Base-by-base conservation (phyloP, 23 red algal genomes). In the Gracilaria vermiculophylla region DNA sequence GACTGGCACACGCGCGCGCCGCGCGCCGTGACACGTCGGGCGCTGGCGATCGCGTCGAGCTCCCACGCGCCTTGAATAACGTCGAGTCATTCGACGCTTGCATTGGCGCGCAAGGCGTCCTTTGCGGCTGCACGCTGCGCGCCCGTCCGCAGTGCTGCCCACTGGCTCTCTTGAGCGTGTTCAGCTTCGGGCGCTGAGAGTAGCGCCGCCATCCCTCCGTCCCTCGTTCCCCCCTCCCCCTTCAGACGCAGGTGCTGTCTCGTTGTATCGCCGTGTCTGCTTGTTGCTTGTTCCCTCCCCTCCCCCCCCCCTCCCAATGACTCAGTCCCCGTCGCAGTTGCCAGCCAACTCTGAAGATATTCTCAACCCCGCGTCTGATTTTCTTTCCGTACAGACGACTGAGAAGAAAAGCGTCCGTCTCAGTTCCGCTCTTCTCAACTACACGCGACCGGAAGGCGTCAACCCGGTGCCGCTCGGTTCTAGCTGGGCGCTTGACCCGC, bases 341-440 rank as follows among this genome's bases (percentile, higher is more conserved):
- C 42, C 76, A 17, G 20, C n/a, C 20, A 47, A 66, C 52, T 51
- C 25, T 27, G 67, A 44, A 55, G 69, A 88, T 4, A 28, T 47
- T 4, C 33, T 88, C 40, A 40, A 61, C 36, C 19, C 37, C 31
- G 53, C 36, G 32, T 88, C 84, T 16, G 69, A 88, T 53, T 88
- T 88, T 78, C 69, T 88, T 17, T 35, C 35, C 70, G 34, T 25
- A 12, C 34, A 73, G 16, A 57, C 69, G 23, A 13, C 84, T 12
- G 34, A 62, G 24, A 51, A 75, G 17, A 91, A 91, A 44, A 81
- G 75, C 76, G 76, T 72, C n/a, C 54, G 74, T n/a, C 75, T 91
- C 60, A 81, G 75, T 74, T 81, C 87, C 3, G 74, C 87, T 17
- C 57, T 91, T 58, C 55, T 91, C 57, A 81, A 91, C 32, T 81